Percentiles rank a stretch among this genome's conserved stretches.
phyloP scores from a whole-genome alignment of 2,329 filamentous ascomycete genomes.

The Lasiodiplodia sp. region DNA sequence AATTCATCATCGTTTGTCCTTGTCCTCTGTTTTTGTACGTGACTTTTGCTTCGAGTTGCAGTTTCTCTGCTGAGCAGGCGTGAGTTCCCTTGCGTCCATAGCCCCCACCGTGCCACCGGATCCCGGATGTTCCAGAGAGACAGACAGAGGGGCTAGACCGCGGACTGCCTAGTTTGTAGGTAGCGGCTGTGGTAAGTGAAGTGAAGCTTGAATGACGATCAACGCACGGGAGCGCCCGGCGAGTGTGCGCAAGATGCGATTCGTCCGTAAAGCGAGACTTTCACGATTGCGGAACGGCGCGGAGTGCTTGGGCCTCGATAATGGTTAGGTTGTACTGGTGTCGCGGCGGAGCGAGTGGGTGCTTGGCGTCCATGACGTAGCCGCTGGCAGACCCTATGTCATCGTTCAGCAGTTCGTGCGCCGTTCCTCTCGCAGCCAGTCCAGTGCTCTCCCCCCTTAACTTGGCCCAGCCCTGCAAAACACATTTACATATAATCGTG shows the following conservation, averaged over 20 bases:
- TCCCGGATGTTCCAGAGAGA: background rate
- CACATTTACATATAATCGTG: constrained; percentile 22
- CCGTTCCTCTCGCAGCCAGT: background rate
- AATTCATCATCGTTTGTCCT: background rate
- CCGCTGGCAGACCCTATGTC: background rate
- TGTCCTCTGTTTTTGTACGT: background rate
- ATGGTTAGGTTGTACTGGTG: background rate
- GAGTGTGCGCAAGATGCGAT: constrained; percentile 8
- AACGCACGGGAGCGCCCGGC: constrained; percentile 14
- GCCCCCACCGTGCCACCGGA: background rate
- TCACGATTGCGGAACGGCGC: constrained; percentile 8
- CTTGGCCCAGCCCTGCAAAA: constrained; percentile 13
- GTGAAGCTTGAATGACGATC: constrained; percentile 22
- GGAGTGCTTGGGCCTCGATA: background rate
- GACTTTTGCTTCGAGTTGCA: background rate
- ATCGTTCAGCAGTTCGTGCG: background rate
- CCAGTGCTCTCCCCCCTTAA: background rate
- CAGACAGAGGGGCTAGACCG: constrained; percentile 4
- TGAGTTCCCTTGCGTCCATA: background rate
- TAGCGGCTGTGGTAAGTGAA: background rate
- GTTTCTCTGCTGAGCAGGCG: background rate
- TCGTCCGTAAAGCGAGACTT: constrained; percentile 5
- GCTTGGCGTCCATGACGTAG: constrained; percentile 12
- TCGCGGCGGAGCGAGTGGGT: background rate
- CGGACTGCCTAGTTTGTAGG: background rate